phyloP scores from a whole-genome alignment of 805 yeast genomes.

The Ogataea siamensis region DNA sequence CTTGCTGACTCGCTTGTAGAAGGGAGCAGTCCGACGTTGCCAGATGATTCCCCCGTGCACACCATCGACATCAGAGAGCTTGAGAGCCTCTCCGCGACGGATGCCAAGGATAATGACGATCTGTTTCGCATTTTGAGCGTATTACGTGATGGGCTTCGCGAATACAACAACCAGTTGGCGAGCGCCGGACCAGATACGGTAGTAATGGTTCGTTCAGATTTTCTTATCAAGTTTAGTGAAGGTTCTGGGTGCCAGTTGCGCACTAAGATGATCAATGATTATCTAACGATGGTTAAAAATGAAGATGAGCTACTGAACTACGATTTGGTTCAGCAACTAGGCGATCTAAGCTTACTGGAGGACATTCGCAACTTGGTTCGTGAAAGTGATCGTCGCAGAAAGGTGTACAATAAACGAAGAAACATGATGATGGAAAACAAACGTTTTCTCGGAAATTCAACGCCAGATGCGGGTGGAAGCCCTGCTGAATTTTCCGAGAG shows the following conservation, averaged over 20 bases:
- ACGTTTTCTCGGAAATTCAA: constrained; percentile 9
- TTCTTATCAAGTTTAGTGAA: constrained; percentile 22
- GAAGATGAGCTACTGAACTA: constrained; percentile 20
- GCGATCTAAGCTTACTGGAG: constrained; percentile 14
- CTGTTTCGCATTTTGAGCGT: constrained; percentile 14
- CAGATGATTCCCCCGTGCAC: constrained; percentile 19
- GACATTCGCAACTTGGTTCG: constrained; percentile 24
- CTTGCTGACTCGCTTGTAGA: constrained; percentile 12
- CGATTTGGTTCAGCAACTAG: constrained; percentile 14
- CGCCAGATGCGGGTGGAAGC: constrained; percentile 10
- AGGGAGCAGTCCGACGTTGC: constrained; percentile 19
- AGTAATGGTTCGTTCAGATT: constrained; percentile 28
- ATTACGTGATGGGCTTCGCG: constrained; percentile 24
- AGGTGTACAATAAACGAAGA: constrained; percentile 28
- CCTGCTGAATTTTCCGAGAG: constrained; percentile 8
- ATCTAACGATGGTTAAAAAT: constrained; percentile 23
- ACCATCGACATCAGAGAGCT: constrained; percentile 2
- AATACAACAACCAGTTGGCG: constrained; percentile 24
- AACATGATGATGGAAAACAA: constrained; percentile 13
- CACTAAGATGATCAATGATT: constrained; percentile 28
- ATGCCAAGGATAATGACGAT: constrained; percentile 3
- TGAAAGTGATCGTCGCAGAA: constrained; percentile 29
- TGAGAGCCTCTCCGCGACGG: background rate
- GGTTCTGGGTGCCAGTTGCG: constrained; percentile 20
- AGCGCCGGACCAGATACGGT: constrained; percentile 19